Base-by-base conservation (phyloP, 495 filamentous ascomycete species). In the Aspergillus ellipticus region DNA sequence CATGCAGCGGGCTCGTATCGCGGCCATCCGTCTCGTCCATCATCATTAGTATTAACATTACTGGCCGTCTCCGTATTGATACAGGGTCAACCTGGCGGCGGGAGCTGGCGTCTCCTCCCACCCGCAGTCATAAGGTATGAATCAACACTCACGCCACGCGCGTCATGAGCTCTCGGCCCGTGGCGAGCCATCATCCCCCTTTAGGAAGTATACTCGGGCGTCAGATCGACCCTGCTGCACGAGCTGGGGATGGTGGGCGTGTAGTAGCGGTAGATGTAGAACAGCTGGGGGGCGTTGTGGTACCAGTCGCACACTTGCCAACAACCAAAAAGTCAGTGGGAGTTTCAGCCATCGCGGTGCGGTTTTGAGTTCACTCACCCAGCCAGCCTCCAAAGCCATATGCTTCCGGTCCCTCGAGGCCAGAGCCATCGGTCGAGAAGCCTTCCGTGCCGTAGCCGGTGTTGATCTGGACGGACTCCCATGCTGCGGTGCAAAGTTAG, bases 231-330 rank as follows among this genome's bases (percentile, higher is more conserved):
- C 62, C 66, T 60, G 48, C 71, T 74, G 62, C 79, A 82, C 60
- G 70, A 75, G 29, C 62, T 66, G 19, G 79, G 78, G 15, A 78
- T 62, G 0, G 55, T 41, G 16, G 66, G 19, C 11, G 65, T 16
- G 33, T 66, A 68, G 54, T 60, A 68, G 11, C 48, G 46, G 50
- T 74, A 55, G 19, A 74, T 59, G 62, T 70, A 80, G 69, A 83
- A 83, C 6, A 82, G 69, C 61, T 84, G 80, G 10, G 81, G 80
- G 20, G 63, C 70, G 45, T 75, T 78, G 62, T 82, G 80, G 59
- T 64, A 78, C 79, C 81, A 83, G 51, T 82, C 74, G 49, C 81
- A 83, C 6, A 76, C 80, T 83, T 52, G 28, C 50, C 24, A 22
- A 47, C 31, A 49, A 11, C 19, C 9, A n/a, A n/a, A n/a, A 33